Percentiles rank a stretch among this genome's conserved stretches.
Conservation (phyloP, 768 basidiomycete genomes). For the Lanmaoa pseudosensibilis region DNA sequence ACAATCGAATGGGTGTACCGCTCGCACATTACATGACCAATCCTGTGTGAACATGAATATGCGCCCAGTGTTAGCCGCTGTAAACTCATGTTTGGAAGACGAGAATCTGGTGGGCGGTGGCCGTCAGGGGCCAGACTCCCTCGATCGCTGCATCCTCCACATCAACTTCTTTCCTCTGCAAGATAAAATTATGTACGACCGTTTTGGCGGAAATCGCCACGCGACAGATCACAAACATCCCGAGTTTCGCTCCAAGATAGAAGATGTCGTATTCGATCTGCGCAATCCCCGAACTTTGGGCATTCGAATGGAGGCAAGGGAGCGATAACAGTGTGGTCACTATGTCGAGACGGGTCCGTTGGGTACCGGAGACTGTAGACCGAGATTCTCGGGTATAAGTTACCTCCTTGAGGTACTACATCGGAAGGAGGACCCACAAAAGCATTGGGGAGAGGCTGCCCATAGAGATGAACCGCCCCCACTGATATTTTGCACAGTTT, state of each 20-base stretch:
- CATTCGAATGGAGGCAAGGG: constrained; percentile 25
- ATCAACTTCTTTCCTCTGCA: constrained; percentile 32
- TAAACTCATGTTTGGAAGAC: constrained; percentile 25
- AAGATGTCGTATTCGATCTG: constrained; percentile 32
- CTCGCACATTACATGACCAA: not conserved
- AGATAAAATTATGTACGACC: constrained; percentile 31
- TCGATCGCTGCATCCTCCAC: constrained; percentile 28
- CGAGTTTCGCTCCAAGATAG: constrained; percentile 28
- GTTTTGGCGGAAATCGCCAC: constrained; percentile 15
- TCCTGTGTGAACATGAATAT: not conserved
- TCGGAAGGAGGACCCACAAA: constrained; percentile 17
- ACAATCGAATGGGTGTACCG: not conserved
- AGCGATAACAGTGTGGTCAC: constrained; percentile 25
- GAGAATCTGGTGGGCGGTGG: constrained; percentile 33
- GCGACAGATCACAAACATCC: constrained; percentile 32
- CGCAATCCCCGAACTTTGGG: not conserved
- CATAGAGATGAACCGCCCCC: not conserved
- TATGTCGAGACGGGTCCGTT: constrained; percentile 30
- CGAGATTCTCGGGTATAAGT: not conserved
- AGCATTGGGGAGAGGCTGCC: constrained; percentile 2
- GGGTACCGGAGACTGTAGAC: constrained; percentile 18
- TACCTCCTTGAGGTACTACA: not conserved
- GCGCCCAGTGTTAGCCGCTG: not conserved
- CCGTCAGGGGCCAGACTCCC: constrained; percentile 33
- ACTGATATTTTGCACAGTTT: not conserved